Base-by-base conservation (phyloP, 2,329 filamentous ascomycete genomes). In the Akanthomyces muscarius region DNA sequence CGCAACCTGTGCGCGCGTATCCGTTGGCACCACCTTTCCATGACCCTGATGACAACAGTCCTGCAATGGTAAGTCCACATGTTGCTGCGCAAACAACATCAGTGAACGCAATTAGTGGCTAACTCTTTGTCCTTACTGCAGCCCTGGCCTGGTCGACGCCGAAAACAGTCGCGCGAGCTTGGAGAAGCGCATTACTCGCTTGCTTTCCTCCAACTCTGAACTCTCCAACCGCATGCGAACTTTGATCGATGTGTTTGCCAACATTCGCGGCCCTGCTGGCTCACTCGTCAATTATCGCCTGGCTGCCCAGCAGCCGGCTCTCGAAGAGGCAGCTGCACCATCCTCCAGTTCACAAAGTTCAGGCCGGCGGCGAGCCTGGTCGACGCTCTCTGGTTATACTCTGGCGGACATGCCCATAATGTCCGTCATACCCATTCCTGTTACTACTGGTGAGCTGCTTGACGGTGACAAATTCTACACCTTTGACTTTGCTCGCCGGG, bases 31-130 rank as follows among this genome's bases (percentile, higher is more conserved):
- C 75, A 73, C 53, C 66, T 76, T 23, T 75, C 74, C n/a, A 74
- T 76, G 67, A 74, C 72, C 18, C 73, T 76, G 70, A 75, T 76
- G 70, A 75, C 74, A 69, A 76, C 74, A 5, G 73, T 76, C 48
- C 66, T 76, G 23, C 75, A 76, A 66, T 76, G 75, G 74, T 76
- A 68, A 67, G 71, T 66, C 38, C 21, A 33, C 2, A 1, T 3
- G 13, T n/a, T 3, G 21, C 53, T 45, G 36, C 48, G 18, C 18
- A 33, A 33, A 16, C 11, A 51, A 5, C 4, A 10, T 30, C 5
- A 28, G 23, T 28, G 16, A 25, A 4, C 45, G 8, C 16, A 8
- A 36, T 23, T 23, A 52, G 28, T 36, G 30, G 30, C 52, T 41
- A 25, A 41, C 45, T 18, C 25, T 7, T 28, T n/a, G 21, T 25